A percentile compares a stretch with the other conserved stretches of the same genome.
phyloP scores from a whole-genome alignment of 805 yeast genomes.

The Komagataella populi region DNA sequence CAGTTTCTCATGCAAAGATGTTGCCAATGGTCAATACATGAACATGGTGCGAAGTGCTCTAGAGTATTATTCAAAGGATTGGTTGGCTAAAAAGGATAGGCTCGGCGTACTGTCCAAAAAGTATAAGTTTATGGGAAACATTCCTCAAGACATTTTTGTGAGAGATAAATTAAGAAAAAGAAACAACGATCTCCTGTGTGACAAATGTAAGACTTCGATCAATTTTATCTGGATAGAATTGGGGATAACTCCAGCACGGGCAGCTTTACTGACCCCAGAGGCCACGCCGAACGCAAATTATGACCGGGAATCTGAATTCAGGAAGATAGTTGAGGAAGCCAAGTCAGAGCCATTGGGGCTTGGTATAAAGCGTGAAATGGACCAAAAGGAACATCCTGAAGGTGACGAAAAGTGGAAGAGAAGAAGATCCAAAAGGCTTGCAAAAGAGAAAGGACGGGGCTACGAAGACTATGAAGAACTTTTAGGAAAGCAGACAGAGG shows the following conservation, averaged over 20 bases:
- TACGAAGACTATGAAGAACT: neutral
- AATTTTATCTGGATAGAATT: conserved; percentile 33
- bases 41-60: neutral
- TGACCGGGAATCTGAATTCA: conserved; percentile 14
- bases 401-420: neutral
- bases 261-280: conserved; percentile 15
- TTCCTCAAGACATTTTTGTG: neutral
- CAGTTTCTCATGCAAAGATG: conserved; percentile 5
- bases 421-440: neutral
- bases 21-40: neutral
- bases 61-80: neutral
- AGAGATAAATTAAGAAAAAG: conserved; percentile 7
- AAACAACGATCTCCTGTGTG: conserved; percentile 32
- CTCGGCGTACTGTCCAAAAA: neutral
- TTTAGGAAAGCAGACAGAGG: neutral
- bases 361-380: neutral
- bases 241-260: conserved; percentile 9
- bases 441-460: neutral
- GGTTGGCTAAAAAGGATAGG: neutral
- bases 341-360: neutral
- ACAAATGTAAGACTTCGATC: conserved; percentile 32
- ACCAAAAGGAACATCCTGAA: neutral
- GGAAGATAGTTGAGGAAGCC: conserved; percentile 11
- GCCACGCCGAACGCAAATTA: conserved; percentile 5
- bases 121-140: neutral